Evolutionary conservation across 495 filamentous ascomycete species (phyloP).

Genomic region (Xylaria acuta): DNA sequence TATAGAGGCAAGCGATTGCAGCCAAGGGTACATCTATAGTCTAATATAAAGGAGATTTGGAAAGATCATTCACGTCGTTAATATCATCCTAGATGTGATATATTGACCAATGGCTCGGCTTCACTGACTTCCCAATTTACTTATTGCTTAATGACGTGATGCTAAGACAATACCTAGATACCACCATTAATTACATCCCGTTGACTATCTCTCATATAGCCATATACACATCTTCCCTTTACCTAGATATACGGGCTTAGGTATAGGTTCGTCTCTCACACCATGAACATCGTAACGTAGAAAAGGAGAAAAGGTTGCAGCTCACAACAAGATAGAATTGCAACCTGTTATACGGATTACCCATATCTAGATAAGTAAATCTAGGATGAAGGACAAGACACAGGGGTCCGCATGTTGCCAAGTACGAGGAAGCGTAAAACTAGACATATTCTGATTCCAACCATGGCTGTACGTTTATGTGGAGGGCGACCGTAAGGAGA

Average conservation of each 20-base stretch:
- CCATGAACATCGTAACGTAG: neutral
- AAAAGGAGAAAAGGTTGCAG: neutral
- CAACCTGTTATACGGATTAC: neutral
- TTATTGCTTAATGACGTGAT: neutral
- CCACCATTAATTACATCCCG: neutral
- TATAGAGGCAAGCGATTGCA: neutral
- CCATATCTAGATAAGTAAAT: neutral
- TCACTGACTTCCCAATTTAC: neutral
- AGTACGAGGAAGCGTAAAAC: neutral
- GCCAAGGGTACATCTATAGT: neutral
- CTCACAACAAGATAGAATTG: neutral
- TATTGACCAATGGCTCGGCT: neutral
- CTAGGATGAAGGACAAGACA: neutral
- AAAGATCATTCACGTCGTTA: neutral
- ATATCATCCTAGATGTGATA: neutral
- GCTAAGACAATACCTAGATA: no score
- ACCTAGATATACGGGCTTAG: neutral
- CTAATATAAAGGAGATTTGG: neutral
- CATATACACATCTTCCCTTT: neutral
- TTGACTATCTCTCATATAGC: neutral
- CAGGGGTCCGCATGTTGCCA: neutral
- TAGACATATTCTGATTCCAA: neutral
- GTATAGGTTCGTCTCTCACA: neutral
- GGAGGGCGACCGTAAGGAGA: neutral
- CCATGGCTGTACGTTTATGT: neutral